Percentiles rank a stretch among this genome's conserved stretches.
These are phyloP conservation scores for Colletotrichum camelliae DNA, from an alignment of 2,329 filamentous ascomycete species.

Conservation along the genomic window DNA sequence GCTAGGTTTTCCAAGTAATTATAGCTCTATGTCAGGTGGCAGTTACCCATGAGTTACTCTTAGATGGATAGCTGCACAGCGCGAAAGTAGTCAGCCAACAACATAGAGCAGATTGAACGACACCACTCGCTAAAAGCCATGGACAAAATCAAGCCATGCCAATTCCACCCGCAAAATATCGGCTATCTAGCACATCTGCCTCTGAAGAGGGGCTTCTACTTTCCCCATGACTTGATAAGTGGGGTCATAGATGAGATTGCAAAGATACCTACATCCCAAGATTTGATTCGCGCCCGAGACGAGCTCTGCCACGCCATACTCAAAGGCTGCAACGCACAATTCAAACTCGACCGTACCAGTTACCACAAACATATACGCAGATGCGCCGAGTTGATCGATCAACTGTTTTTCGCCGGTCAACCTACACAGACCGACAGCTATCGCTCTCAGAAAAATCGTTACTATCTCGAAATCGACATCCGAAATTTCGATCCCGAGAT, in stretches of 20 bases:
- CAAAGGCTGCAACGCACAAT: background rate
- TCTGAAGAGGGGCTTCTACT: background rate
- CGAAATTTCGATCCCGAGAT: background rate
- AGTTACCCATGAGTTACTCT: background rate
- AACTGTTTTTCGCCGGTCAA: background rate
- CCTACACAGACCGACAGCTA: background rate
- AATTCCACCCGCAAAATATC: background rate
- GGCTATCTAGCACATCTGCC: background rate
- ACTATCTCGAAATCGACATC: background rate
- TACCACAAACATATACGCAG: background rate
- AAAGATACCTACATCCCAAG: background rate
- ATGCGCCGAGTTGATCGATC: background rate
- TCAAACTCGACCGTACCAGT: background rate
- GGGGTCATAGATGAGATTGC: background rate
- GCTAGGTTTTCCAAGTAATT: background rate
- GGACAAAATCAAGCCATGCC: background rate
- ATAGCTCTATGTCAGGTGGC: background rate
- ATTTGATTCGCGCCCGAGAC: background rate
- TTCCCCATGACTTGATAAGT: background rate
- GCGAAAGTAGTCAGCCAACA: background rate
- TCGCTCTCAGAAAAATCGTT: background rate
- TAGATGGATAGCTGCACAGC: background rate
- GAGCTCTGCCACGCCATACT: background rate
- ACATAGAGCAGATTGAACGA: background rate
- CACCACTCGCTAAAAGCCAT: background rate